A percentile compares a stretch with the other conserved stretches of the same genome.
phyloP scores from a whole-genome alignment of 306 rosid genomes.

The Vigna unguiculata region DNA sequence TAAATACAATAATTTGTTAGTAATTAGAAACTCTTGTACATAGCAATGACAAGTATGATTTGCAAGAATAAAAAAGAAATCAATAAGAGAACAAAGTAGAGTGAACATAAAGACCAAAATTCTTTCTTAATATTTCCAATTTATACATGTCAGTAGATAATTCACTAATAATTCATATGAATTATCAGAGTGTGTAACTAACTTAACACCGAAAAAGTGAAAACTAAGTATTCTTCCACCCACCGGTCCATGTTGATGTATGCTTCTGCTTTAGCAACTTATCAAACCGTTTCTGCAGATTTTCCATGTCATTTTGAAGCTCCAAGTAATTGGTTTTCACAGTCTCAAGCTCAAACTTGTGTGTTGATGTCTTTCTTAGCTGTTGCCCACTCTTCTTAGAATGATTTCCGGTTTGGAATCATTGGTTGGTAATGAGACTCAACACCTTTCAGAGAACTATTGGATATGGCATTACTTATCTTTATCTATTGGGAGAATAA shows the following conservation, averaged over 20 bases:
- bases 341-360: constrained; percentile 87
- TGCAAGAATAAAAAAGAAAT: too few relatives aligned
- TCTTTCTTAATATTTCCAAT: too few relatives aligned
- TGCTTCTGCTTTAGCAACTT: constrained; percentile 84
- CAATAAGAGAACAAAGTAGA: too few relatives aligned
- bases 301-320: constrained; percentile 91
- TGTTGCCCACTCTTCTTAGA: constrained; percentile 96
- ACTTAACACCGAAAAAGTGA: too few relatives aligned
- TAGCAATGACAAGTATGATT: too few relatives aligned
- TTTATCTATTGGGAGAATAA: constrained; percentile 93
- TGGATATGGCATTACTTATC: constrained; percentile 85
- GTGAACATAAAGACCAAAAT: too few relatives aligned
- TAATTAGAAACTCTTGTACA: too few relatives aligned
- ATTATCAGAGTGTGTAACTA: too few relatives aligned
- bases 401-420: constrained; percentile 79
- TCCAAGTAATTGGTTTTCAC: constrained; percentile 85
- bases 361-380: constrained; percentile 95
- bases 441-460: constrained; percentile 60
- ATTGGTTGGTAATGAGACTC: constrained; percentile 80
- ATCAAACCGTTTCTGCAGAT: constrained; percentile 83
- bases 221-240: constrained; percentile 99
- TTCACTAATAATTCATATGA: too few relatives aligned
- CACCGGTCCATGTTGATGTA: constrained; percentile 82
- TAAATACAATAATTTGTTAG: too few relatives aligned
- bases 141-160: too few relatives aligned